Percentiles rank a stretch among this genome's conserved stretches.
Conservation (phyloP, 75 land plant species). For the Gnetum montanum region DNA sequence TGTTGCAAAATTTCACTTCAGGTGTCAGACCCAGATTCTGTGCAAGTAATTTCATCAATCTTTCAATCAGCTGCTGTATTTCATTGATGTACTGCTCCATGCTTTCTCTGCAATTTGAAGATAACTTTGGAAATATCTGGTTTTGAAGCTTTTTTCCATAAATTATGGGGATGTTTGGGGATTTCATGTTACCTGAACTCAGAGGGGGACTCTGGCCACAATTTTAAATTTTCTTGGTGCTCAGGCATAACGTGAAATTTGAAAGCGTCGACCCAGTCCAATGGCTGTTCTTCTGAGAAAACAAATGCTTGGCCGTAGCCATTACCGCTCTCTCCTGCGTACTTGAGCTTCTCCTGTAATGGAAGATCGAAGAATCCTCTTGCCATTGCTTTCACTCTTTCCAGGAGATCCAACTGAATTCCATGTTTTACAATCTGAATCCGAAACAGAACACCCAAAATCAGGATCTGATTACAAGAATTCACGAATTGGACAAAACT, state of each 20-base stretch:
- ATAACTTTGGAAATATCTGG: neutral
- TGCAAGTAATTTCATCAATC: neutral
- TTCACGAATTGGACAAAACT: neutral
- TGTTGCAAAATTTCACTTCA: too few species aligned
- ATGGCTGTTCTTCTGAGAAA: neutral
- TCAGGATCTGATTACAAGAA: too few species aligned
- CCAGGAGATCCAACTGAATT: constrained; percentile 6
- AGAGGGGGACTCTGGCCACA: neutral
- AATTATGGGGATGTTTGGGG: neutral
- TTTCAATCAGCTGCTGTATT: neutral
- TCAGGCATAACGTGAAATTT: neutral
- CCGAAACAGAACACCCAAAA: neutral
- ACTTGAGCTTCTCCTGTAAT: constrained; percentile 10
- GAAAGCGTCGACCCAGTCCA: constrained; percentile 2
- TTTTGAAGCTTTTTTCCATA: neutral
- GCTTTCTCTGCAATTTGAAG: neutral
- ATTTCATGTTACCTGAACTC: neutral
- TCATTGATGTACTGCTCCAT: neutral
- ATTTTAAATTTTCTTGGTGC: neutral
- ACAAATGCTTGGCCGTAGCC: constrained; percentile 9
- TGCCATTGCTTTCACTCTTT: constrained; percentile 1
- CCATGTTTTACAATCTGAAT: constrained; percentile 11
- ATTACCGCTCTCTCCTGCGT: neutral
- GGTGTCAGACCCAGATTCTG: neutral
- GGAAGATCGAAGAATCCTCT: constrained; percentile 18